Conservation (phyloP, 2,329 filamentous ascomycete genomes). For the Pseudophaeomoniella oleicola region DNA sequence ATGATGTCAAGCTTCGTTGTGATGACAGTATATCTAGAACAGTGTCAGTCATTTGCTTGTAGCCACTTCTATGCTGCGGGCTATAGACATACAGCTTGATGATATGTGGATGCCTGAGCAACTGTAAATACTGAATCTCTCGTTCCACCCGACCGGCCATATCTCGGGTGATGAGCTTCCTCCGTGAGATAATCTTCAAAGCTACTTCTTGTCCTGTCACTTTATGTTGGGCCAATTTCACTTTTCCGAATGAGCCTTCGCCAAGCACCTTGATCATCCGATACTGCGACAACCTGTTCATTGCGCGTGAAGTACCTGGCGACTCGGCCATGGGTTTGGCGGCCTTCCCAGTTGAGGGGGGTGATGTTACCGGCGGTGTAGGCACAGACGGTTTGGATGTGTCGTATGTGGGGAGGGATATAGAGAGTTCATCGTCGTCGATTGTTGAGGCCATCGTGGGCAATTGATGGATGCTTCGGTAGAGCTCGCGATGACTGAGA, state of each 20-base stretch:
- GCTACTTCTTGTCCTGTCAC: constrained; percentile 90
- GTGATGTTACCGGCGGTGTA: constrained; percentile 9
- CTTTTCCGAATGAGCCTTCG: constrained; percentile 96
- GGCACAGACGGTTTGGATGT: constrained; percentile 11
- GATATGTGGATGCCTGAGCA: constrained; percentile 92
- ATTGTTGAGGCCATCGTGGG: constrained; percentile 19
- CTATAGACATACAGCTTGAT: constrained; percentile 71
- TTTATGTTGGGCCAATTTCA: constrained; percentile 88
- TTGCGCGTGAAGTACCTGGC: constrained; percentile 39
- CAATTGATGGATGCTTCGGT: no score
- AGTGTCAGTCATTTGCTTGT: constrained; percentile 8
- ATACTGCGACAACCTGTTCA: constrained; percentile 84
- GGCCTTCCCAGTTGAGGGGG: constrained; percentile 5
- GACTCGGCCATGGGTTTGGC: constrained; percentile 20
- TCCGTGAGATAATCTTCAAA: constrained; percentile 91
- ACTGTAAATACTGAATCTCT: constrained; percentile 94
- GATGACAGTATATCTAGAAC: constrained; percentile 75
- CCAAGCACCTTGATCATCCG: constrained; percentile 79
- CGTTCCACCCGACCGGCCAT: constrained; percentile 96
- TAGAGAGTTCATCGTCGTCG: constrained; percentile 22
- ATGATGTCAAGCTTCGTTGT: constrained; percentile 90
- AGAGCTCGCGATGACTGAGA: no score
- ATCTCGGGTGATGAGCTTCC: constrained; percentile 90
- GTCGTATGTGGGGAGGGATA: constrained; percentile 17
- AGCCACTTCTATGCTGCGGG: no score